A percentile compares a stretch with the other conserved stretches of the same genome.
Evolutionary conservation across 345 rosid genomes (phyloP).

Genomic region (Aurinia saxatilis): DNA sequence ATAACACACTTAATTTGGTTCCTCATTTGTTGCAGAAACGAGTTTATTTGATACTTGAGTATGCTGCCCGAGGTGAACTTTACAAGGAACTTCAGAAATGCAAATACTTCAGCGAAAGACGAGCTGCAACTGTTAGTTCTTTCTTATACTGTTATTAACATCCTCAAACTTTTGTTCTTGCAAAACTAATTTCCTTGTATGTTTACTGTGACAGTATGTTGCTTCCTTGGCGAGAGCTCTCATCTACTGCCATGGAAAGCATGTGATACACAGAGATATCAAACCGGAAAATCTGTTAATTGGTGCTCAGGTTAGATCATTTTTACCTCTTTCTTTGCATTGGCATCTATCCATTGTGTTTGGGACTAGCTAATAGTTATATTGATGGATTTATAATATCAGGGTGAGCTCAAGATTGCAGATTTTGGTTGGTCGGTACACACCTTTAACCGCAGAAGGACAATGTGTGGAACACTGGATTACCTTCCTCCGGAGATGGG

Average conservation of each 20-base stretch:
- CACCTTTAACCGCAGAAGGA: conserved; percentile 90
- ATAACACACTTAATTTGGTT: neutral
- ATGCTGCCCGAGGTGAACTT: conserved; percentile 93
- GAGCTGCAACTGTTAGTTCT: conserved; percentile 86
- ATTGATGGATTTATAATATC: conserved; percentile 9
- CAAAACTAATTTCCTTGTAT: neutral
- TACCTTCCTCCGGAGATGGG: conserved; percentile 99
- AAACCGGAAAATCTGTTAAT: conserved; percentile 90
- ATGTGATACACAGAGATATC: conserved; percentile 95
- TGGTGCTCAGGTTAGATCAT: conserved; percentile 67
- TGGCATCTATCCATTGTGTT: neutral
- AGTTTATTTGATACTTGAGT: conserved; percentile 84
- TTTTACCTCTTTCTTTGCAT: neutral
- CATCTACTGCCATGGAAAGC: conserved; percentile 98
- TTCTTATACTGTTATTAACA: neutral
- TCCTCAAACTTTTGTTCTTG: neutral
- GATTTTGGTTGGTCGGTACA: conserved; percentile 99
- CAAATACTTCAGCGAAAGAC: conserved; percentile 91
- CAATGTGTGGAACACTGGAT: conserved; percentile 98
- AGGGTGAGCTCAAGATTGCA: conserved; percentile 99
- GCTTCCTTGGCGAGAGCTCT: conserved; percentile 96
- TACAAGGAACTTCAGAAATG: conserved; percentile 91
- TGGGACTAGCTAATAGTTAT: neutral
- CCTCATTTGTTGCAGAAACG: conserved; percentile 59
- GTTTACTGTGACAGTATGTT: conserved; percentile 54